Percentiles rank a stretch among this genome's conserved stretches.
Conservation (phyloP, 2,329 filamentous ascomycete species). For the Corynespora cassiicola region DNA sequence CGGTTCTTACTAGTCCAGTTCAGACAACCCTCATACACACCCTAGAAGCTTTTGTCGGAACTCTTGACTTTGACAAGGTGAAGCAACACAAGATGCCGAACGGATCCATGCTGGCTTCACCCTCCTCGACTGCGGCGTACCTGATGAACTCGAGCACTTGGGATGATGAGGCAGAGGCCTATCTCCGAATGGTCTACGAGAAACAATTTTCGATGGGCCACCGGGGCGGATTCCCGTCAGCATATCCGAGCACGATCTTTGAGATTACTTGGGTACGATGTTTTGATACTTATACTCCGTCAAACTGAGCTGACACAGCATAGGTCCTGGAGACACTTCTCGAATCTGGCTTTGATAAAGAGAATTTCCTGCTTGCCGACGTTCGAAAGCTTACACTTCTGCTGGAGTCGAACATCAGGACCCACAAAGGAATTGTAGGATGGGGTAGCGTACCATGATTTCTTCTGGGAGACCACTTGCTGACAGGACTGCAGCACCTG, state of each 20-base stretch:
- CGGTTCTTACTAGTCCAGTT: slow-evolving; percentile 9
- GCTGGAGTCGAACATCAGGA: slow-evolving; percentile 10
- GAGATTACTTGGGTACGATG: slow-evolving; percentile 33
- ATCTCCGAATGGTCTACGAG: slow-evolving; percentile 24
- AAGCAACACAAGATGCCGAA: slow-evolving; percentile 35
- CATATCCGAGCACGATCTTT: slow-evolving; percentile 38
- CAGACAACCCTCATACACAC: slow-evolving; percentile 37
- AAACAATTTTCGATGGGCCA: slow-evolving; percentile 1
- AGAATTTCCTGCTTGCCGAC: slow-evolving; percentile 12
- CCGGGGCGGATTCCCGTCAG: slow-evolving; percentile 31
- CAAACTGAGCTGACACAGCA: background rate
- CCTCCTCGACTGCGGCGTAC: slow-evolving; percentile 50
- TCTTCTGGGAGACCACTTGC: background rate
- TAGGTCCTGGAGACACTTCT: slow-evolving; percentile 11
- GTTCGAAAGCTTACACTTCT: slow-evolving; percentile 11
- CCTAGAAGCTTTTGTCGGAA: slow-evolving; percentile 48
- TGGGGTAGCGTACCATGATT: slow-evolving; percentile 8
- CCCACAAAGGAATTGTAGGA: slow-evolving; percentile 12
- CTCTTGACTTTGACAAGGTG: slow-evolving; percentile 45
- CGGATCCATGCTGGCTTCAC: slow-evolving; percentile 48
- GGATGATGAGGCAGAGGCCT: slow-evolving; percentile 42
- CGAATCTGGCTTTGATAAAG: slow-evolving; percentile 9
- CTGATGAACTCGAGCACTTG: slow-evolving; percentile 39
- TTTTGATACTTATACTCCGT: background rate
- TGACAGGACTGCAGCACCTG: slow-evolving; percentile 4